Evolutionary conservation across 345 rosid genomes (phyloP).

Genomic region (Litchi chinensis): DNA sequence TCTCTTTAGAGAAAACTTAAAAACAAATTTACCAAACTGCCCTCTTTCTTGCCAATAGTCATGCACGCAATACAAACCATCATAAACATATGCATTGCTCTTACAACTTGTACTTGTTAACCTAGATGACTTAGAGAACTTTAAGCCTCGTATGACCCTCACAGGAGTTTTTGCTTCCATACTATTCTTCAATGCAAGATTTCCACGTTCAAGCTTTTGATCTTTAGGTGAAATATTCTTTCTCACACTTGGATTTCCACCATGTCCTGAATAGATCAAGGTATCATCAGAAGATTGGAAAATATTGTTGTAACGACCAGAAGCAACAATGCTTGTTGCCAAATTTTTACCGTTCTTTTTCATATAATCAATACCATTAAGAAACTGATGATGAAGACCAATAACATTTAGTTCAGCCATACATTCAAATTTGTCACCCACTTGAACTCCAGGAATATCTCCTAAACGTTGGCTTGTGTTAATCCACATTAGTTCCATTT

Average conservation of each 20-base stretch:
- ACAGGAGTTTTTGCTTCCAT: slow-evolving; percentile 23
- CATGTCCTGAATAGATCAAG: slow-evolving; percentile 36
- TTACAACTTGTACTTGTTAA: background rate
- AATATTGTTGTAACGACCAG: slow-evolving; percentile 25
- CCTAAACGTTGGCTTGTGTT: slow-evolving; percentile 19
- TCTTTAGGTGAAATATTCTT: background rate
- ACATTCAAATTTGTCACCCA: slow-evolving; percentile 33
- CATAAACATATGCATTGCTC: slow-evolving; percentile 24
- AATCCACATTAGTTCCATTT: background rate
- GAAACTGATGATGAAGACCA: slow-evolving; percentile 36
- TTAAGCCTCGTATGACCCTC: slow-evolving; percentile 24
- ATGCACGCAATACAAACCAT: slow-evolving; percentile 34
- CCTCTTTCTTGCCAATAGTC: slow-evolving; percentile 24
- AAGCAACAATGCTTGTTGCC: slow-evolving; percentile 35
- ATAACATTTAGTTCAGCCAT: slow-evolving; percentile 29
- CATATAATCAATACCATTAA: slow-evolving; percentile 34
- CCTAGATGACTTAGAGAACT: background rate
- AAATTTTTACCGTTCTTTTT: slow-evolving; percentile 12
- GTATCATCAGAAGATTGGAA: slow-evolving; percentile 19
- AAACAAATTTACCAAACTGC: slow-evolving; percentile 26
- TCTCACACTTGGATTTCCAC: slow-evolving; percentile 35
- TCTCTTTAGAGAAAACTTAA: slow-evolving; percentile 28
- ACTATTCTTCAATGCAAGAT: slow-evolving; percentile 43
- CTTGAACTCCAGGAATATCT: slow-evolving; percentile 28
- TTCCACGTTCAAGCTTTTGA: slow-evolving; percentile 40